Percentiles rank a stretch among this genome's conserved stretches.
Evolutionary conservation across 495 filamentous ascomycete genomes (phyloP).

Genomic region (Neurospora sublineolata): DNA sequence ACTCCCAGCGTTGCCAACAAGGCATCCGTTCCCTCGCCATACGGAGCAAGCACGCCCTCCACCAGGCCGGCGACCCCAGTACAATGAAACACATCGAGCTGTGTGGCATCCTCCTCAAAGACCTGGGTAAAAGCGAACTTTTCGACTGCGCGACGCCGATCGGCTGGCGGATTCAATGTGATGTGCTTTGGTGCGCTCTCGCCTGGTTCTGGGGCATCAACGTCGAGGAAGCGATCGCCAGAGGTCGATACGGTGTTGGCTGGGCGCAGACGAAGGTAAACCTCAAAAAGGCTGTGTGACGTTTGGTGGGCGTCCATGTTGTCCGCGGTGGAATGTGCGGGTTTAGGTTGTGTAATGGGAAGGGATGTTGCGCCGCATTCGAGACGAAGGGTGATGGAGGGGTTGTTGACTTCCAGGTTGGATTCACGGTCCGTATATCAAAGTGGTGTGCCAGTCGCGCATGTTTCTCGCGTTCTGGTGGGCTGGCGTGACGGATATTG

Average conservation of each 20-base stretch:
- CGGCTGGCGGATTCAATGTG: constrained; percentile 72
- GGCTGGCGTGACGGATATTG: not conserved
- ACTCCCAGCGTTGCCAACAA: constrained; percentile 87
- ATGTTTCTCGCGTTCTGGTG: not conserved
- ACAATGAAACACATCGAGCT: constrained; percentile 79
- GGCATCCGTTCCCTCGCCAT: constrained; percentile 75
- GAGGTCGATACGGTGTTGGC: constrained; percentile 4
- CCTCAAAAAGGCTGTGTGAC: constrained; percentile 61
- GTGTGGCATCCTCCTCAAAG: constrained; percentile 73
- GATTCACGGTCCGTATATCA: not conserved
- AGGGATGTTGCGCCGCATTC: not conserved
- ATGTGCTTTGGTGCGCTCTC: constrained; percentile 59
- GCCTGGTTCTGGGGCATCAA: constrained; percentile 49
- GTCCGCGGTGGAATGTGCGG: not conserved
- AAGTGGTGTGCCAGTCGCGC: not conserved
- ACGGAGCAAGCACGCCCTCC: constrained; percentile 59
- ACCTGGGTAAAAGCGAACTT: constrained; percentile 90
- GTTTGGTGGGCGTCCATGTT: not conserved
- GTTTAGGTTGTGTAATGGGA: not conserved
- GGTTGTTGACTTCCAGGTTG: not conserved
- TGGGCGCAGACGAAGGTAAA: constrained; percentile 82
- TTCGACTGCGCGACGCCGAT: constrained; percentile 78
- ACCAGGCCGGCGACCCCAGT: constrained; percentile 65
- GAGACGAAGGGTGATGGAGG: not conserved
- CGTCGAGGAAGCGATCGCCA: constrained; percentile 62